These are phyloP conservation scores for Nigrospora sphaerica DNA, from an alignment of 2,329 filamentous ascomycete genomes.

Conservation along the genomic window DNA sequence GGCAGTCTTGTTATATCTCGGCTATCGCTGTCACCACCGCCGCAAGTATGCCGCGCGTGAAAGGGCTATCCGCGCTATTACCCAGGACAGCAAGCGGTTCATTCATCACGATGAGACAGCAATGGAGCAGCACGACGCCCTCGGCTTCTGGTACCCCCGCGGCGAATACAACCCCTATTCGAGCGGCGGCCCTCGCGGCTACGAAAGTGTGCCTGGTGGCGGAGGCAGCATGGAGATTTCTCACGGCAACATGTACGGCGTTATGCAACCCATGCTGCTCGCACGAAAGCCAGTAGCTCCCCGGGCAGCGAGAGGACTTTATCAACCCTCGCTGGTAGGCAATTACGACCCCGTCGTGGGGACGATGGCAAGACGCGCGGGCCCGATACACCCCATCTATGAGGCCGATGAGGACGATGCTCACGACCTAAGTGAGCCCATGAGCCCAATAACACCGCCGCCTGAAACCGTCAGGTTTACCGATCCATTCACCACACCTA, in stretches of 20 bases:
- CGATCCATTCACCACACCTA: constrained; percentile 46
- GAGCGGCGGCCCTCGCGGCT: constrained; percentile 35
- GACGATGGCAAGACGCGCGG: constrained; percentile 17
- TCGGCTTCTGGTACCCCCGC: constrained; percentile 35
- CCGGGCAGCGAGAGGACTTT: constrained; percentile 26
- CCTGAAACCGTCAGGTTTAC: constrained; percentile 21
- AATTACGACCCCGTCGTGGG: constrained; percentile 17
- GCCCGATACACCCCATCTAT: constrained; percentile 50
- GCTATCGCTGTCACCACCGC: constrained; percentile 40
- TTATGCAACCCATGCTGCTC: constrained; percentile 11
- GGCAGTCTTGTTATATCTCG: constrained; percentile 37
- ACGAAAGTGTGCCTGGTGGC: constrained; percentile 38
- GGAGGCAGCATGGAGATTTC: constrained; percentile 15
- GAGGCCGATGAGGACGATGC: constrained; percentile 48
- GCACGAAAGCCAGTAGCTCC: constrained; percentile 18
- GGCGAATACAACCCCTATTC: constrained; percentile 36
- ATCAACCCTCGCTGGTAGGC: constrained; percentile 21
- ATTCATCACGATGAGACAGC: constrained; percentile 36
- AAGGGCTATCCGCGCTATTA: constrained; percentile 38
- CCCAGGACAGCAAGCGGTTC: constrained; percentile 42
- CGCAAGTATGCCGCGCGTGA: constrained; percentile 30
- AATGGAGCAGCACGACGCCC: constrained; percentile 30
- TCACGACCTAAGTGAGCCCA: constrained; percentile 18
- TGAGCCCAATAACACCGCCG: constrained; percentile 10
- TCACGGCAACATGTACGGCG: constrained; percentile 17